Evolutionary conservation across 1,284 basidiomycete genomes (phyloP), one percentile per base, ranked within the genome.

Genomic region (Ustilago lituana): DNA sequence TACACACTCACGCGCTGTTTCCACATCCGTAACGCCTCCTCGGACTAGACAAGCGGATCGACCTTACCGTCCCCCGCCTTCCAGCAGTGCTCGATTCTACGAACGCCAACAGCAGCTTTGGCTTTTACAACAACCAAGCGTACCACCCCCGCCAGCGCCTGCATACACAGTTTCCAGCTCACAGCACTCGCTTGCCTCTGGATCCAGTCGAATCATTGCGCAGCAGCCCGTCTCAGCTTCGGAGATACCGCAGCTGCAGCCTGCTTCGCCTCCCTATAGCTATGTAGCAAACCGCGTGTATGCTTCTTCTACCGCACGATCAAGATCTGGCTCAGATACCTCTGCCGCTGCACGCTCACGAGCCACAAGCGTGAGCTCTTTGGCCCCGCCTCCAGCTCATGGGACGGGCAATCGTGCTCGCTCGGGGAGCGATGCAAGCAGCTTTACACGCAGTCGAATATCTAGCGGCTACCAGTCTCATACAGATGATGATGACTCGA

Each of bases 391-490:
- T 12, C 49, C 57, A 5, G 35, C 38, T 9, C 17, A 19, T 5
- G 6, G n/a, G 14, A 29, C 22, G 10, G 24, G 19, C 5, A 41
- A 35, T 33, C 62, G 62, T 23, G 47, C 51, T 20, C 55, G 62
- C 3, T 54, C 62, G 19, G 62, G 56, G 17, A 65, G 62, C 24
- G 53, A 62, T 37, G 55, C 59, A n/a, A 39, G 62, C 17, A 72
- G 69, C 58, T 72, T 72, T 36, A 63, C 69, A 5, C 58, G 69
- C 33, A 68, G 59, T 23, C 36, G 65, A n/a, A 47, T 59, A 12
- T 51, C 65, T 3, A 48, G 45, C 8, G 57, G 54, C 23, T 60
- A 62, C 33, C 39, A 45, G 2, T 58, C 51, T 17, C 45, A 36
- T 15, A 47, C 50, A 4, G 59, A 67, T 27, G 59, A 65, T 36